phyloP scores from a whole-genome alignment of 805 yeast species.

The Pichia paraexigua region DNA sequence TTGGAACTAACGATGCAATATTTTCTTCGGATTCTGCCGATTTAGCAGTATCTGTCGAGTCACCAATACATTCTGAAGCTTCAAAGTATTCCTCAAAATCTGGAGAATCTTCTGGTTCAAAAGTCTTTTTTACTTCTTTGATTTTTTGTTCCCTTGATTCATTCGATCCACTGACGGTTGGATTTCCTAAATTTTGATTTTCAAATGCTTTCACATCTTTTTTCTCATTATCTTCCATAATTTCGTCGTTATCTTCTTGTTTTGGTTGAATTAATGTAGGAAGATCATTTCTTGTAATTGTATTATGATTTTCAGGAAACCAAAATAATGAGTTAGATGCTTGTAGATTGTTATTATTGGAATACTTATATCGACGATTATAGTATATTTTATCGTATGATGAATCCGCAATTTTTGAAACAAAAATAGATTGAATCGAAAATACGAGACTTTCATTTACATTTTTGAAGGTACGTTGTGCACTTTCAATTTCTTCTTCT shows the following conservation, averaged over 20 bases:
- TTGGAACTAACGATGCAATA: background rate
- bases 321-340: background rate
- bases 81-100: background rate
- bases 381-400: slow-evolving; percentile 4
- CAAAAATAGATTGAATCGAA: slow-evolving; percentile 2
- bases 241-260: background rate
- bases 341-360: background rate
- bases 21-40: background rate
- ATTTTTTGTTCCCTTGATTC: background rate
- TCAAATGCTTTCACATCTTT: background rate
- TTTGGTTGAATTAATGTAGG: background rate
- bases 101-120: background rate
- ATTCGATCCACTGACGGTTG: background rate
- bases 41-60: background rate
- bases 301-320: slow-evolving; percentile 5
- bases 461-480: background rate
- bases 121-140: background rate
- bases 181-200: background rate
- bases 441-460: background rate
- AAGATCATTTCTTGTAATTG: background rate
- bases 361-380: background rate
- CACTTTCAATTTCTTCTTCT: background rate
- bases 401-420: slow-evolving; percentile 1
- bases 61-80: background rate
- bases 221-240: background rate